Evolutionary conservation across 225 moss, liverwort and hornwort species (phyloP).

Genomic region (Takakia lepidozioides): DNA sequence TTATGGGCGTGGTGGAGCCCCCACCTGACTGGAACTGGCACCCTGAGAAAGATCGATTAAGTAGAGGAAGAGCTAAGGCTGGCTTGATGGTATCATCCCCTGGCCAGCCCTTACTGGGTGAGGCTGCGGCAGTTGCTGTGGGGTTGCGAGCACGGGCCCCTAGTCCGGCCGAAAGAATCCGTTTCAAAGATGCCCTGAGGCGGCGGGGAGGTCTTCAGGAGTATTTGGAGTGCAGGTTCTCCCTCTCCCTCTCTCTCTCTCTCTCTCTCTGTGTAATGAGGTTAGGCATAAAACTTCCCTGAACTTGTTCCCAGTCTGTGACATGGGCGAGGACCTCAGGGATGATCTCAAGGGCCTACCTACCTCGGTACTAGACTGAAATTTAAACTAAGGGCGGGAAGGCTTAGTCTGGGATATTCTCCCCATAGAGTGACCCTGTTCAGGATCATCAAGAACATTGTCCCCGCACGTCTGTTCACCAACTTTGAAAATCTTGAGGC

Average conservation of each 20-base stretch:
- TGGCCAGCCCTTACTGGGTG: conserved; percentile 39
- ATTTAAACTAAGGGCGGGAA: no score
- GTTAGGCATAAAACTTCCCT: no score
- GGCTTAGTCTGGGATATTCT: no score
- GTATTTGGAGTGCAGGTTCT: conserved; percentile 65
- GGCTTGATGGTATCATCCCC: conserved; percentile 22
- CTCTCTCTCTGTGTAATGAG: no score
- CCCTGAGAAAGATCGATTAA: conserved; percentile 46
- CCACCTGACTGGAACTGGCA: conserved; percentile 49
- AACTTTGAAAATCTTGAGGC: no score
- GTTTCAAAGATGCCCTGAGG: conserved; percentile 57
- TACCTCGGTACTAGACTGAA: no score
- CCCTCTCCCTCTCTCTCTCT: background rate
- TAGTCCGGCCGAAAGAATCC: conserved; percentile 50
- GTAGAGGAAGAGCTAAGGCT: conserved; percentile 42
- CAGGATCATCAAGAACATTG: no score
- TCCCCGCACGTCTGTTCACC: no score
- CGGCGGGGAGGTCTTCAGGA: conserved; percentile 62
- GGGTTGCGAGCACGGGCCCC: conserved; percentile 52
- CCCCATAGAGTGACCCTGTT: no score
- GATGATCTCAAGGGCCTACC: no score
- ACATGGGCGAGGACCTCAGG: no score
- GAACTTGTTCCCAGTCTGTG: no score
- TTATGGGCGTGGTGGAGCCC: conserved; percentile 45
- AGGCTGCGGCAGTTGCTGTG: conserved; percentile 63